Evolutionary conservation across 2,329 filamentous ascomycete genomes (phyloP).

Genomic region (Aspergillus sp.): DNA sequence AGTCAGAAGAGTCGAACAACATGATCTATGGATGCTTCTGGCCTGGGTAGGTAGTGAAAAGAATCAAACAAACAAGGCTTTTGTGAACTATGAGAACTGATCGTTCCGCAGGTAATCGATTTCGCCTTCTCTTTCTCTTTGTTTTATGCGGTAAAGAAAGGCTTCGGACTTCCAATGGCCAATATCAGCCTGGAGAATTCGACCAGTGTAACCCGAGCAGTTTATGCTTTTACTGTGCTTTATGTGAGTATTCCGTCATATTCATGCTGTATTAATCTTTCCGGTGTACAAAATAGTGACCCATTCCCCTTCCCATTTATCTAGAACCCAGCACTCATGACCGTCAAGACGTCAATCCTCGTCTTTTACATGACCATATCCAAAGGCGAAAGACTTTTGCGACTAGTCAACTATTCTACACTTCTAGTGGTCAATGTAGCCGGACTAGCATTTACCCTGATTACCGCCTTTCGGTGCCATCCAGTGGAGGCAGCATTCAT

Average conservation of each 20-base stretch:
- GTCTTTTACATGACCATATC: constrained; percentile 84
- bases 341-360: constrained; percentile 84
- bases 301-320: background rate
- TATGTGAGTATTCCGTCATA: constrained; percentile 42
- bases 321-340: constrained; percentile 83
- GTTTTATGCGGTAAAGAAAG: constrained; percentile 39
- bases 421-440: constrained; percentile 73
- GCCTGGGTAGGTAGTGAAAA: constrained; percentile 58
- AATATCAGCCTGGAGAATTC: constrained; percentile 29
- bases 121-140: constrained; percentile 45
- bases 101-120: constrained; percentile 31
- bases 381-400: constrained; percentile 70
- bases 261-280: background rate
- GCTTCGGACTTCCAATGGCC: constrained; percentile 40
- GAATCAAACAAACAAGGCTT: too few species aligned
- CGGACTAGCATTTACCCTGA: constrained; percentile 72
- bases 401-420: constrained; percentile 75
- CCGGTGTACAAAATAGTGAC: constrained; percentile 9
- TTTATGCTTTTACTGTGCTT: constrained; percentile 58
- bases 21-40: constrained; percentile 75
- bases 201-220: constrained; percentile 39
- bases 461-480: constrained; percentile 82
- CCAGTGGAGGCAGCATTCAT: constrained; percentile 68
- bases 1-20: constrained; percentile 65
- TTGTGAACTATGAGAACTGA: background rate